These are phyloP conservation scores for Aspergillus uvarum DNA, from an alignment of 2,329 filamentous ascomycete species.

Conservation along the genomic window DNA sequence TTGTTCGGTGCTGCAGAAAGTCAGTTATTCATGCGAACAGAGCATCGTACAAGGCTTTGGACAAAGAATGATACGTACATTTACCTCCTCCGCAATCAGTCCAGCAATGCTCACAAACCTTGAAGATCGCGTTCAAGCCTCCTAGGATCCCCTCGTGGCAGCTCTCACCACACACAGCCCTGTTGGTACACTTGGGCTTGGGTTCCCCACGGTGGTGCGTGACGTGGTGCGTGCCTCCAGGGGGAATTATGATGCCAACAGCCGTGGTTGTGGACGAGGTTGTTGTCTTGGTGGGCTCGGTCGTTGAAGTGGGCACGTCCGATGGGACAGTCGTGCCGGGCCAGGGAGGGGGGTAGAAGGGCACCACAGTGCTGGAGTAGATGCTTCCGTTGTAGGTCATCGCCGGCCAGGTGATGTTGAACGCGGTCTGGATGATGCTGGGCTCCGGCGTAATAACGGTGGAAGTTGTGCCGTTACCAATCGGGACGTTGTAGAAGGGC, in stretches of 20 bases:
- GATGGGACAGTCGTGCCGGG: background rate
- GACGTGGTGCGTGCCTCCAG: background rate
- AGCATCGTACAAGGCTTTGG: too few relatives aligned
- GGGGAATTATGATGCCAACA: background rate
- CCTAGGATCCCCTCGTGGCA: background rate
- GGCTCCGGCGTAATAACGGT: background rate
- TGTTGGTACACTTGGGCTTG: background rate
- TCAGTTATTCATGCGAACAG: too few relatives aligned
- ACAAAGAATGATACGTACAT: background rate
- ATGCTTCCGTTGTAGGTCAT: background rate
- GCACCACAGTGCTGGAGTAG: too few relatives aligned
- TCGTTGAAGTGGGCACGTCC: background rate
- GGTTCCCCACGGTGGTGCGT: background rate
- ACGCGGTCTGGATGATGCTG: background rate
- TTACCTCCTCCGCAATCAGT: background rate
- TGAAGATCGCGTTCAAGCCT: background rate
- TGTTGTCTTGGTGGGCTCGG: background rate
- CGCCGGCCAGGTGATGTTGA: background rate
- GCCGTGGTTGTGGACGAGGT: background rate
- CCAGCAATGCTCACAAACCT: constrained; percentile 1
- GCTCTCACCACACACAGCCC: background rate
- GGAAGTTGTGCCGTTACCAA: too few relatives aligned
- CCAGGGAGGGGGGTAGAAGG: constrained; percentile 3
- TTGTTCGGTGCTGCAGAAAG: background rate
- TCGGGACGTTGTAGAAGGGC: too few relatives aligned